phyloP scores from a whole-genome alignment of 2,329 filamentous ascomycete species.

The Byssothecium circinans region DNA sequence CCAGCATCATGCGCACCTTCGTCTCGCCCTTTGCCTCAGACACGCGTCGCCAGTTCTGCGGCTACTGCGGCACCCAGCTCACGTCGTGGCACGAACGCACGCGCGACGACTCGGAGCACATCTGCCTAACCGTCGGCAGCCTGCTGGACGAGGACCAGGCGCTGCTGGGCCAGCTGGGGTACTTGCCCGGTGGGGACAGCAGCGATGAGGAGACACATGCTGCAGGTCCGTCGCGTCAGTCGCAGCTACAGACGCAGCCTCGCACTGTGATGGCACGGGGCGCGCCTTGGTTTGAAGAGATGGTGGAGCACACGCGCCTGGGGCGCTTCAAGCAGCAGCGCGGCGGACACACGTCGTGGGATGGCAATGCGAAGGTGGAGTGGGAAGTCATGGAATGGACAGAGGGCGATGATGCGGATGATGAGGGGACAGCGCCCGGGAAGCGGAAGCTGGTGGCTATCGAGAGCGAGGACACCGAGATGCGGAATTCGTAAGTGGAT shows the following conservation, averaged over 20 bases:
- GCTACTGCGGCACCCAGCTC: constrained; percentile 85
- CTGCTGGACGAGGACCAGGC: constrained; percentile 70
- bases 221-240: constrained; percentile 14
- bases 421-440: constrained; percentile 31
- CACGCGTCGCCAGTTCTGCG: constrained; percentile 80
- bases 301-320: constrained; percentile 74
- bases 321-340: constrained; percentile 67
- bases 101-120: constrained; percentile 70
- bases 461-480: constrained; percentile 32
- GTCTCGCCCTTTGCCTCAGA: constrained; percentile 47
- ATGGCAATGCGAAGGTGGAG: constrained; percentile 69
- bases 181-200: constrained; percentile 58
- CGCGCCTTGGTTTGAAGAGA: constrained; percentile 81
- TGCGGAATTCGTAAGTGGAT: constrained; percentile 26
- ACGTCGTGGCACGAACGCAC: constrained; percentile 81
- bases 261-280: constrained; percentile 48
- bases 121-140: constrained; percentile 80
- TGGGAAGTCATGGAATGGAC: constrained; percentile 80
- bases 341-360: constrained; percentile 61
- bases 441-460: constrained; percentile 42
- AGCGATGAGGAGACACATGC: constrained; percentile 29
- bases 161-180: constrained; percentile 71
- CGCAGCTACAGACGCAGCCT: neutral
- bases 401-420: constrained; percentile 43
- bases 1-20: constrained; percentile 50